phyloP scores from a whole-genome alignment of 1,284 basidiomycete genomes.

The Boletus semigastroideus region DNA sequence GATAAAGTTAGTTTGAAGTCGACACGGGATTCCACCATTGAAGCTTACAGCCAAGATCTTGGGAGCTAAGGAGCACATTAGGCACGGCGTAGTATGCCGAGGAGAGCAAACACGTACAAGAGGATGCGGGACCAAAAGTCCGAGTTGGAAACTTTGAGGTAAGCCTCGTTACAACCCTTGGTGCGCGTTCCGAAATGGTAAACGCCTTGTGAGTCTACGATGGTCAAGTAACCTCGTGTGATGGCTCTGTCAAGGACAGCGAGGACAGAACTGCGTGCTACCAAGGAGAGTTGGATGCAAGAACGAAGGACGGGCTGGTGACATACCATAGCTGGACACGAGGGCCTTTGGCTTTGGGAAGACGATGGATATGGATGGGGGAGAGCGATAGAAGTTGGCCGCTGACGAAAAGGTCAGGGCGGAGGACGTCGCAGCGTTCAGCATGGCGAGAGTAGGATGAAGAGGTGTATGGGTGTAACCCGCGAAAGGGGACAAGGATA shows the following conservation, averaged over 20 bases:
- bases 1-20: conserved; percentile 17
- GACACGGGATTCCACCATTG: conserved; percentile 1
- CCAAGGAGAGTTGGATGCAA: conserved; percentile 2
- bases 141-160: conserved; percentile 64
- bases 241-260: conserved; percentile 60
- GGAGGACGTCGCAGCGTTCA: conserved; percentile 34
- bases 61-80: conserved; percentile 43
- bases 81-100: not conserved
- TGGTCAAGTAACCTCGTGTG: conserved; percentile 56
- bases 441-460: conserved; percentile 19
- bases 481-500: conserved; percentile 9
- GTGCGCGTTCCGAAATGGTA: conserved; percentile 56
- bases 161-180: conserved; percentile 56
- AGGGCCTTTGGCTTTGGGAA: conserved; percentile 32
- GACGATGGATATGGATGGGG: conserved; percentile 31
- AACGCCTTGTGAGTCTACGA: conserved; percentile 58
- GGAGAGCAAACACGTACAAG: conserved; percentile 44
- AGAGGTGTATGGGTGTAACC: not conserved
- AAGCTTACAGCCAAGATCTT: conserved; percentile 71
- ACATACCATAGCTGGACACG: conserved; percentile 29
- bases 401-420: conserved; percentile 33
- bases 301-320: not conserved
- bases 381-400: conserved; percentile 34
- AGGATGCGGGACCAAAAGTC: conserved; percentile 81
- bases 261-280: conserved; percentile 65